These are phyloP conservation scores for Dipteronia sinensis DNA, from an alignment of 345 rosid species.

Conservation along the genomic window DNA sequence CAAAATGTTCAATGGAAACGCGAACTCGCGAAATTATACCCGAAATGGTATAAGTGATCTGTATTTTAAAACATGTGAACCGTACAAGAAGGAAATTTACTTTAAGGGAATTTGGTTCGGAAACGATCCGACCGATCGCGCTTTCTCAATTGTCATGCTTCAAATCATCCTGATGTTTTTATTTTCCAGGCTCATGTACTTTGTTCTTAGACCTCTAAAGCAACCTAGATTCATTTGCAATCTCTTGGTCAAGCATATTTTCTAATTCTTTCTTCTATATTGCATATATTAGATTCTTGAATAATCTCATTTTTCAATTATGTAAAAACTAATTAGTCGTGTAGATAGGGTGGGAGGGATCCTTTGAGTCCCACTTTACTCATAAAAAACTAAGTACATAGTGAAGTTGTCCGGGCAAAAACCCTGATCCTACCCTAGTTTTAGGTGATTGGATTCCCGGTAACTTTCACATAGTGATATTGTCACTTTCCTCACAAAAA, in stretches of 20 bases:
- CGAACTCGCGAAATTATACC: too few relatives aligned
- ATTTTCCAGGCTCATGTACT: conserved; percentile 1
- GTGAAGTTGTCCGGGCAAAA: too few relatives aligned
- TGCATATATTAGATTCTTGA: background rate
- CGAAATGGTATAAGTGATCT: too few relatives aligned
- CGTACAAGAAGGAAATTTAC: background rate
- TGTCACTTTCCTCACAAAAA: too few relatives aligned
- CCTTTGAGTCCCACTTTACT: too few relatives aligned
- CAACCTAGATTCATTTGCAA: conserved; percentile 30
- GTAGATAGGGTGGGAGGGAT: background rate
- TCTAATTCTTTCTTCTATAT: background rate
- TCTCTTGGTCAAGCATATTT: conserved; percentile 23
- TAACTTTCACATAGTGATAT: too few relatives aligned
- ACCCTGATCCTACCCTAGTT: background rate
- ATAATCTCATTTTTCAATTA: background rate
- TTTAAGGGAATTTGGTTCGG: background rate
- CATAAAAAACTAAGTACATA: too few relatives aligned
- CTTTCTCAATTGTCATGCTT: conserved; percentile 4
- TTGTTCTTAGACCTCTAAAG: conserved; percentile 27
- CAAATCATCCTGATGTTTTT: conserved; percentile 17
- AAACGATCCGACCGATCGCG: background rate
- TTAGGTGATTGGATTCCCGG: too few relatives aligned
- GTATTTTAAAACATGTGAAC: too few relatives aligned
- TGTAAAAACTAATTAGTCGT: background rate
- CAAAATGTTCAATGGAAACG: too few relatives aligned